Percentiles rank a stretch among this genome's conserved stretches.
Conservation (phyloP, 352 stramenopile species). For the Pythium rhizo-oryzae region DNA sequence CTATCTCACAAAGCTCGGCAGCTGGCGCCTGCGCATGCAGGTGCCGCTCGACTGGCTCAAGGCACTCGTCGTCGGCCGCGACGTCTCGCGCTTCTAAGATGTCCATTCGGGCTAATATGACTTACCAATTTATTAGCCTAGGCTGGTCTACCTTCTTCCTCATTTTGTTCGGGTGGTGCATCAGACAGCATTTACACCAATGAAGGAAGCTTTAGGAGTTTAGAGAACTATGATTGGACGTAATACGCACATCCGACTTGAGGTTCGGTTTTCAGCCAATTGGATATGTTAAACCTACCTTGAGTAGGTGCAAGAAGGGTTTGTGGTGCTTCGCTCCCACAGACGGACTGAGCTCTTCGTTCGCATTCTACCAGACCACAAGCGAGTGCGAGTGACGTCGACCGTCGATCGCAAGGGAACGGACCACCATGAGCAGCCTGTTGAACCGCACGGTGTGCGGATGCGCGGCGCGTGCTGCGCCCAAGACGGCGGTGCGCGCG, state of each 20-base stretch:
- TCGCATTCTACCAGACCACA: slow-evolving; percentile 1
- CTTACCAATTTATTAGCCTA: not conserved
- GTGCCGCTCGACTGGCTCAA: slow-evolving; percentile 99
- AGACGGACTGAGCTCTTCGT: slow-evolving; percentile 5
- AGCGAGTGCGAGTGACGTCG: slow-evolving; percentile 28
- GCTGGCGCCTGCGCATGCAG: slow-evolving; percentile 91
- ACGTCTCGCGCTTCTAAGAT: slow-evolving; percentile 93
- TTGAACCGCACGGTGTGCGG: slow-evolving; percentile 18
- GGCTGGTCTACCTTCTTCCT: not conserved
- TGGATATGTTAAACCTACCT: slow-evolving; percentile 13
- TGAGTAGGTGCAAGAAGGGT: not conserved
- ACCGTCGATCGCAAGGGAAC: slow-evolving; percentile 10
- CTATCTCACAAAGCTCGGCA: slow-evolving; percentile 96
- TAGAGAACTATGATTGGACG: not conserved
- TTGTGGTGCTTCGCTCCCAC: slow-evolving; percentile 31
- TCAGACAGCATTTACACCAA: slow-evolving; percentile 4
- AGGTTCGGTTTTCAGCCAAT: slow-evolving; percentile 18
- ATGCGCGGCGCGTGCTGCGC: slow-evolving; percentile 12
- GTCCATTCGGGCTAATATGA: no score
- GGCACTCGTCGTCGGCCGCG: slow-evolving; percentile 94
- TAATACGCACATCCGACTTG: slow-evolving; percentile 1
- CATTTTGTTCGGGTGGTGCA: slow-evolving; percentile 18
- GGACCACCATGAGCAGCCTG: slow-evolving; percentile 11
- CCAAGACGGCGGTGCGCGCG: slow-evolving; percentile 2
- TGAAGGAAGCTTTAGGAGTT: not conserved